A percentile compares a stretch with the other conserved stretches of the same genome.
These are phyloP conservation scores for Penicillium hesseltinei DNA, from an alignment of 2,329 filamentous ascomycete species.

Conservation along the genomic window DNA sequence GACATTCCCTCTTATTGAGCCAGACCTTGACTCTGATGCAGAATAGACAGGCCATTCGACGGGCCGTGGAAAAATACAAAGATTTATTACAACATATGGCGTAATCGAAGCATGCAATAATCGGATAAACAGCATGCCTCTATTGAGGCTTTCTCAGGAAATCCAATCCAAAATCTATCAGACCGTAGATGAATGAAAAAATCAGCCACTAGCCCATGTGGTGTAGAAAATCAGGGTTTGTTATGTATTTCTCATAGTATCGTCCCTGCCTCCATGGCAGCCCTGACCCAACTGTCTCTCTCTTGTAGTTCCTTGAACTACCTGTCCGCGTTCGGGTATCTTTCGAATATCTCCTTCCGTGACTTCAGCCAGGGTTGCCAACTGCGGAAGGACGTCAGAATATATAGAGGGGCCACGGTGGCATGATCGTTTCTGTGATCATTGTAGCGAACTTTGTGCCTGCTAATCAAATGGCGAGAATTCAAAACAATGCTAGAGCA, in stretches of 20 bases:
- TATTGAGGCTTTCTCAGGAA: neutral
- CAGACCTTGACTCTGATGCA: slow-evolving; percentile 67
- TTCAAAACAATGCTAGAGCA: neutral
- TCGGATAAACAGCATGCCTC: neutral
- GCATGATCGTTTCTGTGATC: neutral
- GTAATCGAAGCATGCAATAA: neutral
- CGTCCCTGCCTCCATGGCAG: too few species aligned
- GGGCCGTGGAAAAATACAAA: neutral
- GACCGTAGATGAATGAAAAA: too few species aligned
- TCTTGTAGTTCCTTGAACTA: too few species aligned
- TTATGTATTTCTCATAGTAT: neutral
- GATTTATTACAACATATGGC: neutral
- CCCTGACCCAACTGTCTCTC: too few species aligned
- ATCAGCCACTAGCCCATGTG: too few species aligned
- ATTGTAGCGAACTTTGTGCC: neutral
- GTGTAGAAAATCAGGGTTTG: too few species aligned
- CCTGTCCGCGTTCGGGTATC: too few species aligned
- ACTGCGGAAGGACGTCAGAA: too few species aligned
- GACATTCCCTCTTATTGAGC: slow-evolving; percentile 80
- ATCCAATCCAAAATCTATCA: too few species aligned
- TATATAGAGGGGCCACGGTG: neutral
- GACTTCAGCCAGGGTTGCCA: too few species aligned
- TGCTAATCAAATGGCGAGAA: neutral
- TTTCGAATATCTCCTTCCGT: too few species aligned
- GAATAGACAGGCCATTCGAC: slow-evolving; percentile 26